Evolutionary conservation across 108 stramenopile species (phyloP).

Genomic region (Mayamaea pseudoterrestris): DNA sequence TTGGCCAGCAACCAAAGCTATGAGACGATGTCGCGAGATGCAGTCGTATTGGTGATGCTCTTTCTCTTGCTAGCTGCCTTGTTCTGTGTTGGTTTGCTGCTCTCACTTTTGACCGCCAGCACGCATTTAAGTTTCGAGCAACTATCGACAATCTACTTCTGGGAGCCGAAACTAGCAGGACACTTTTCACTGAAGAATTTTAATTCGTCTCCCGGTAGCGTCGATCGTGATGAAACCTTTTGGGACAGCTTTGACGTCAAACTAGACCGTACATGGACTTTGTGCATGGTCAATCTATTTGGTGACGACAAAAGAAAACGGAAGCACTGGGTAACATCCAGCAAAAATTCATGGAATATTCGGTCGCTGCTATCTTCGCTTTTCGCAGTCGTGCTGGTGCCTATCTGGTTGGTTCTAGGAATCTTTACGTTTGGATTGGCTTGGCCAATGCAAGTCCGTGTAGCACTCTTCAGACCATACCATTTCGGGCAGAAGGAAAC

Average conservation of each 20-base stretch:
- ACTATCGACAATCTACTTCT: conserved; percentile 20
- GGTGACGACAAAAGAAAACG: background rate
- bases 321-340: background rate
- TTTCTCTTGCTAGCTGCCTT: conserved; percentile 11
- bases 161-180: conserved; percentile 36
- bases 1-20: no score
- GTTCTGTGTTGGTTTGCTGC: no score
- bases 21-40: conserved; percentile 5
- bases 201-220: no score
- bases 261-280: no score
- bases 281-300: background rate
- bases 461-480: conserved; percentile 22
- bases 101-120: conserved; percentile 14
- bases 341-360: background rate
- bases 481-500: background rate
- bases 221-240: no score
- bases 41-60: conserved; percentile 19
- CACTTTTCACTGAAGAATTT: no score
- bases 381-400: conserved; percentile 29
- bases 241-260: no score
- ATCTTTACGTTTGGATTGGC: conserved; percentile 39
- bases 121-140: conserved; percentile 8
- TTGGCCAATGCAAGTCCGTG: conserved; percentile 69
- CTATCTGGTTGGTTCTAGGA: conserved; percentile 58
- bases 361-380: conserved; percentile 7